Conservation (phyloP, 148 eudicot genomes). For the Gaultheria prostrata region DNA sequence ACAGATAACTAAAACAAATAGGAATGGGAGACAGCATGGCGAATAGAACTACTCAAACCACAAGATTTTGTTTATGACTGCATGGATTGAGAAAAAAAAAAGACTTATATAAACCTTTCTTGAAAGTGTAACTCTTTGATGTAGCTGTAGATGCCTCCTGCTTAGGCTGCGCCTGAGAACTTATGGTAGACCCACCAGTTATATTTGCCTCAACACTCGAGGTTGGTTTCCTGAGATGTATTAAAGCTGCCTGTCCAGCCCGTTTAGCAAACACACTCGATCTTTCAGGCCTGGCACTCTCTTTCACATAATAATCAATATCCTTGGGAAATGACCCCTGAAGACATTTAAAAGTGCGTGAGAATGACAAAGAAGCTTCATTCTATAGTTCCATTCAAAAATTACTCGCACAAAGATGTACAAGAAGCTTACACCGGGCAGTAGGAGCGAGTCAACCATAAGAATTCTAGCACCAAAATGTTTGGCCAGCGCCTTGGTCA, state of each 20-base stretch:
- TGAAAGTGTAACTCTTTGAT: slow-evolving; percentile 67
- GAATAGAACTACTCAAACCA: neutral
- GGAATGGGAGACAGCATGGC: neutral
- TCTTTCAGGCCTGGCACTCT: slow-evolving; percentile 59
- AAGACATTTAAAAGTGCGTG: neutral
- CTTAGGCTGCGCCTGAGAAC: slow-evolving; percentile 70
- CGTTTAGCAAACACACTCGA: slow-evolving; percentile 56
- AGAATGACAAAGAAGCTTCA: neutral
- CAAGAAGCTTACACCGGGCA: slow-evolving; percentile 74
- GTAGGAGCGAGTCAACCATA: slow-evolving; percentile 65
- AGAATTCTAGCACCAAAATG: slow-evolving; percentile 74
- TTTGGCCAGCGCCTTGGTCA: slow-evolving; percentile 81
- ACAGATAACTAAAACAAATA: neutral
- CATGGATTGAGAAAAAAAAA: neutral
- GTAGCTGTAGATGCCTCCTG: slow-evolving; percentile 91
- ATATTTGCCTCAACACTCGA: slow-evolving; percentile 88
- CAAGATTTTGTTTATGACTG: neutral
- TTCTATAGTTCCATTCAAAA: neutral
- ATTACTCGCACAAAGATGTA: neutral
- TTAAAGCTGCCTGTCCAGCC: slow-evolving; percentile 43
- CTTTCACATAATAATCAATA: slow-evolving; percentile 51
- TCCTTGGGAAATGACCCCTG: slow-evolving; percentile 71
- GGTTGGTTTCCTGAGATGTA: slow-evolving; percentile 66
- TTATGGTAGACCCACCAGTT: slow-evolving; percentile 62
- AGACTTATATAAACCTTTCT: slow-evolving; percentile 53